Percentiles rank a stretch among this genome's conserved stretches.
Conservation (phyloP, 352 stramenopile species). For the Poterioochromonas sp. region DNA sequence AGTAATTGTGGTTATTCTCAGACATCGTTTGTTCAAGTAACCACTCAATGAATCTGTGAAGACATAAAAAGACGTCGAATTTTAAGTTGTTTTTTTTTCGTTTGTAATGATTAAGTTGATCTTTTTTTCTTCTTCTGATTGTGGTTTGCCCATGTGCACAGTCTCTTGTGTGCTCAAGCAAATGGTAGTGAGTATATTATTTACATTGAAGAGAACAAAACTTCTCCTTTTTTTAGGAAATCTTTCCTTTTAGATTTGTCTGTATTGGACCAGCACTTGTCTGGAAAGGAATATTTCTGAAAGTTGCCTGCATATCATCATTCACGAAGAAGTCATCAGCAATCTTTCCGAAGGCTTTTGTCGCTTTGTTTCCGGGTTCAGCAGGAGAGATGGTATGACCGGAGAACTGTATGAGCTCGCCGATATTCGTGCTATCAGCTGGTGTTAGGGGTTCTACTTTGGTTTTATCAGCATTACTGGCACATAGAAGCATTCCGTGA, state of each 20-base stretch:
- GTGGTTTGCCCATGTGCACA: too few species aligned
- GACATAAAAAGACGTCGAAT: too few species aligned
- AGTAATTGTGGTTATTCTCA: too few species aligned
- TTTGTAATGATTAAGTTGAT: too few species aligned
- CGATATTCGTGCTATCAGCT: conserved; percentile 37
- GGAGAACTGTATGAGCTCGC: conserved; percentile 49
- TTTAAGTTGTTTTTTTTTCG: too few species aligned
- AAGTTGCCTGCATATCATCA: conserved; percentile 27
- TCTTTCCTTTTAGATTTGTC: conserved; percentile 40
- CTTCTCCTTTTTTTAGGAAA: too few species aligned
- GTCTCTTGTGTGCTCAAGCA: too few species aligned
- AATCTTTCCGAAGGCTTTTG: conserved; percentile 46
- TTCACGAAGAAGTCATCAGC: conserved; percentile 17
- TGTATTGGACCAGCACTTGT: conserved; percentile 44
- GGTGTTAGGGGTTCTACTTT: conserved; percentile 43
- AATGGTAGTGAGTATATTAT: too few species aligned
- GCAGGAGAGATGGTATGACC: conserved; percentile 42
- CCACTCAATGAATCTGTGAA: too few species aligned
- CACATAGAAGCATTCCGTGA: conserved; percentile 48
- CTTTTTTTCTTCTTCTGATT: too few species aligned
- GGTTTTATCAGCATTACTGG: conserved; percentile 47
- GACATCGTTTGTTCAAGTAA: too few species aligned
- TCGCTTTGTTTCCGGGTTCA: conserved; percentile 45
- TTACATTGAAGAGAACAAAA: too few species aligned
- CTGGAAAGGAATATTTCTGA: conserved; percentile 44